Percentiles rank a stretch among this genome's conserved stretches.
These are phyloP conservation scores for Cercospora brassicicola DNA, from an alignment of 2,329 filamentous ascomycete species.

Conservation along the genomic window DNA sequence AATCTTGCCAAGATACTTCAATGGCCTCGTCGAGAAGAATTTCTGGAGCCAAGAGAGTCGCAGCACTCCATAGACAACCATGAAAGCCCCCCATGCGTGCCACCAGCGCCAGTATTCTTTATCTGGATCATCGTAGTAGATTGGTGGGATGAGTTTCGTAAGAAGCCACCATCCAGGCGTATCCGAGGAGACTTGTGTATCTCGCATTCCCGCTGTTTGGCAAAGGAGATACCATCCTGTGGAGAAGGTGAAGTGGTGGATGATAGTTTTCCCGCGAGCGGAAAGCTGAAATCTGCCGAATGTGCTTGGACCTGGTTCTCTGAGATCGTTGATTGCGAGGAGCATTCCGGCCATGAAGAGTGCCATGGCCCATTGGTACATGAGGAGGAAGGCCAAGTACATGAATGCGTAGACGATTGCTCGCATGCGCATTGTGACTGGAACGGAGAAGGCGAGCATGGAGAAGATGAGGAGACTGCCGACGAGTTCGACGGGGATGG, in stretches of 20 bases:
- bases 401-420: slow-evolving; percentile 12
- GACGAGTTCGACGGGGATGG: slow-evolving; percentile 30
- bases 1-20: slow-evolving; percentile 62
- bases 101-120: slow-evolving; percentile 53
- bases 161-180: slow-evolving; percentile 59
- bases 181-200: slow-evolving; percentile 42
- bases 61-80: slow-evolving; percentile 55
- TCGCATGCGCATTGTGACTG: slow-evolving; percentile 11
- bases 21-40: slow-evolving; percentile 52
- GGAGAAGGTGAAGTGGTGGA: slow-evolving; percentile 19
- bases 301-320: slow-evolving; percentile 3
- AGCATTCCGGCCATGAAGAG: slow-evolving; percentile 24
- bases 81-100: slow-evolving; percentile 55
- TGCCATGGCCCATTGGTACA: slow-evolving; percentile 24
- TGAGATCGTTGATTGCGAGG: slow-evolving; percentile 21
- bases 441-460: slow-evolving; percentile 13
- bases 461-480: slow-evolving; percentile 27
- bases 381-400: slow-evolving; percentile 14
- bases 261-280: background rate
- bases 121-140: slow-evolving; percentile 24
- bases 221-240: slow-evolving; percentile 24
- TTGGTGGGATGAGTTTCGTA: slow-evolving; percentile 49
- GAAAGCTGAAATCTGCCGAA: slow-evolving; percentile 5
- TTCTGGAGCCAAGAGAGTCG: slow-evolving; percentile 50
- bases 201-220: slow-evolving; percentile 23